Percentiles rank a stretch among this genome's conserved stretches.
phyloP scores from a whole-genome alignment of 1,284 basidiomycete genomes.

The Apiotrichum sp. region DNA sequence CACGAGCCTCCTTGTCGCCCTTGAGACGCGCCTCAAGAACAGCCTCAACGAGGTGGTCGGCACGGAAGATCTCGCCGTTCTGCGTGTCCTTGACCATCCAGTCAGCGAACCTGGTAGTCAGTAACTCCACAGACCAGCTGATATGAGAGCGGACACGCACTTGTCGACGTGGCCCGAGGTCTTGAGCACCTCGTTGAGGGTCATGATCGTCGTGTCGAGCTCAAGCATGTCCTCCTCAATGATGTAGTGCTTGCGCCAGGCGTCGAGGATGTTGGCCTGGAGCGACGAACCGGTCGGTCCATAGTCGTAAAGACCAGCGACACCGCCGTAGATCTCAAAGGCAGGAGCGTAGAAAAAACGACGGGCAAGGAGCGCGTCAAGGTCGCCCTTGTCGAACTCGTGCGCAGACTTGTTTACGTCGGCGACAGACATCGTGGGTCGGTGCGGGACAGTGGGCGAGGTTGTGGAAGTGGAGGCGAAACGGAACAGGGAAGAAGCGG shows the following conservation, averaged over 20 bases:
- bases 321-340: slow-evolving; percentile 97
- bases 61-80: slow-evolving; percentile 93
- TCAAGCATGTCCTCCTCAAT: slow-evolving; percentile 99
- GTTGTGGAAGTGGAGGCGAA: slow-evolving; percentile 1
- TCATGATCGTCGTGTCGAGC: slow-evolving; percentile 97
- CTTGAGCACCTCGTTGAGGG: slow-evolving; percentile 89
- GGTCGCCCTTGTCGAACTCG: slow-evolving; percentile 76
- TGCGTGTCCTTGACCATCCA: slow-evolving; percentile 98
- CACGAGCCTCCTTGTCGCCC: slow-evolving; percentile 89
- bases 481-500: neutral
- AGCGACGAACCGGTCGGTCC: slow-evolving; percentile 91
- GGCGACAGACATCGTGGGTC: slow-evolving; percentile 16
- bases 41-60: slow-evolving; percentile 92
- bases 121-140: neutral
- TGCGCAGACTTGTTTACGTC: slow-evolving; percentile 76
- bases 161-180: slow-evolving; percentile 97
- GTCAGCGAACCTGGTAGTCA: slow-evolving; percentile 65
- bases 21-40: slow-evolving; percentile 86
- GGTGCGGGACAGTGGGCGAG: neutral
- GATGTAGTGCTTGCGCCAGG: slow-evolving; percentile 98
- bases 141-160: slow-evolving; percentile 17
- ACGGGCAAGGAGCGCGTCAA: slow-evolving; percentile 82
- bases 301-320: slow-evolving; percentile 93
- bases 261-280: slow-evolving; percentile 92
- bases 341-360: slow-evolving; percentile 98